These are phyloP conservation scores for Ustilago nuda DNA, from an alignment of 1,284 basidiomycete genomes.

Conservation along the genomic window DNA sequence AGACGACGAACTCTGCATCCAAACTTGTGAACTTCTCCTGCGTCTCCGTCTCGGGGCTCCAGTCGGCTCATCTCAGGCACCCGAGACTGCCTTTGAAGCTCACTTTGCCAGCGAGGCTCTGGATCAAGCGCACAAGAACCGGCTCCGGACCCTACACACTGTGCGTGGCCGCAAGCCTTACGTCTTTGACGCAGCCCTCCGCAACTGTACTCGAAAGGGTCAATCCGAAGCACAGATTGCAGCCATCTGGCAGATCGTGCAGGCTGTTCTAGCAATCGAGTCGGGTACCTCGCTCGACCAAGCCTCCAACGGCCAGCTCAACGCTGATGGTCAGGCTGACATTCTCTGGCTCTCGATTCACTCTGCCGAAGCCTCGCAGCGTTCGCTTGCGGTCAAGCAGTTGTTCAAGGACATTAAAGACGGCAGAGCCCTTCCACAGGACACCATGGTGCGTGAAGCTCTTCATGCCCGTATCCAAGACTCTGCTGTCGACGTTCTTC, in stretches of 20 bases:
- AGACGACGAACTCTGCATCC: constrained; percentile 24
- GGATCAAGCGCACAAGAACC: constrained; percentile 34
- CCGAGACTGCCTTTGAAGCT: constrained; percentile 33
- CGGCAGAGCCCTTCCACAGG: constrained; percentile 32
- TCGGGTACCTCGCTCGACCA: constrained; percentile 40
- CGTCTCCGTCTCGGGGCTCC: constrained; percentile 23
- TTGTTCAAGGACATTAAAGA: constrained; percentile 44
- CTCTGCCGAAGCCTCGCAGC: constrained; percentile 51
- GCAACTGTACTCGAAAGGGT: constrained; percentile 30
- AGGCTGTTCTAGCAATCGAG: constrained; percentile 52
- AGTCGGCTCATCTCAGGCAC: constrained; percentile 27
- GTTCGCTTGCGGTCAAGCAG: constrained; percentile 50
- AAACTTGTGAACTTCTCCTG: constrained; percentile 40
- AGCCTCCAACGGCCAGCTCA: constrained; percentile 21
- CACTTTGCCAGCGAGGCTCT: constrained; percentile 21
- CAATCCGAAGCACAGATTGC: constrained; percentile 35
- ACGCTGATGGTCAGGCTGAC: constrained; percentile 27
- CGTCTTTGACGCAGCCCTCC: constrained; percentile 52
- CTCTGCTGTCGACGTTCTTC: constrained; percentile 46
- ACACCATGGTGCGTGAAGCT: constrained; percentile 58
- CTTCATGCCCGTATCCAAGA: constrained; percentile 53
- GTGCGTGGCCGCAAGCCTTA: constrained; percentile 48
- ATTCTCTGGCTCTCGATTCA: constrained; percentile 64
- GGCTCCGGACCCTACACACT: constrained; percentile 47
- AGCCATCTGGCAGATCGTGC: constrained; percentile 49